phyloP scores from a whole-genome alignment of 371 early-diverging fungal genomes.

The Mortierella sp. region DNA sequence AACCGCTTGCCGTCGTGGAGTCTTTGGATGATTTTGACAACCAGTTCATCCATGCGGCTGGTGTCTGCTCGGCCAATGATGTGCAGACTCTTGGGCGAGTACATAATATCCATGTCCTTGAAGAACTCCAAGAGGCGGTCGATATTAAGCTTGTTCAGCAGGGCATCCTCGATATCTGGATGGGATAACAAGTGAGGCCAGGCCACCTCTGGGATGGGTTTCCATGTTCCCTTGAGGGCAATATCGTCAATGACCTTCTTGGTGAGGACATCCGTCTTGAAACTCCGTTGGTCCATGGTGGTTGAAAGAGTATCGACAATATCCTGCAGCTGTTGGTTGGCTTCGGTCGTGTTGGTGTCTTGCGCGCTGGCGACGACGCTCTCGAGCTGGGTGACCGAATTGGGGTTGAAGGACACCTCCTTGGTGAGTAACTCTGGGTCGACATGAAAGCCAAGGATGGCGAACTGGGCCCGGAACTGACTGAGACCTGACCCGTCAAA shows the following conservation, averaged over 20 bases:
- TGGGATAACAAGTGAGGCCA: constrained; percentile 41
- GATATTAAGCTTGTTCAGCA: constrained; percentile 10
- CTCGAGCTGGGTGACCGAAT: constrained; percentile 21
- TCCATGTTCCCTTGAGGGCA: constrained; percentile 4
- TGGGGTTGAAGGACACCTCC: constrained; percentile 24
- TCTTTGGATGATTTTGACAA: constrained; percentile 25
- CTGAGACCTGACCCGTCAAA: not conserved
- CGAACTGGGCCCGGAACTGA: constrained; percentile 28
- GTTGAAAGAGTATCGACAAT: constrained; percentile 29
- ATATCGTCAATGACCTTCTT: not conserved
- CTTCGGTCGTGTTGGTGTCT: not conserved
- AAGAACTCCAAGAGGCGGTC: constrained; percentile 13
- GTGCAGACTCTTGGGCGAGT: constrained; percentile 25
- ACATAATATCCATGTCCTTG: not conserved
- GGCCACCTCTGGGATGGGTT: not conserved
- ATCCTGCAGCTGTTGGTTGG: not conserved
- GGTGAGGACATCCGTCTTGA: constrained; percentile 13
- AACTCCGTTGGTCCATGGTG: constrained; percentile 18
- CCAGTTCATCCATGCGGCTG: constrained; percentile 10
- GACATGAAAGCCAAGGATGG: constrained; percentile 30
- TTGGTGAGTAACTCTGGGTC: constrained; percentile 33
- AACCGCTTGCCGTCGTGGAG: constrained; percentile 18
- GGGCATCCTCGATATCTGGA: constrained; percentile 18
- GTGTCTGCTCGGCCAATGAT: constrained; percentile 21
- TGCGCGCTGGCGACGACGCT: not conserved